Evolutionary conservation across 345 rosid species (phyloP).

Genomic region (Aethionema arabicum): DNA sequence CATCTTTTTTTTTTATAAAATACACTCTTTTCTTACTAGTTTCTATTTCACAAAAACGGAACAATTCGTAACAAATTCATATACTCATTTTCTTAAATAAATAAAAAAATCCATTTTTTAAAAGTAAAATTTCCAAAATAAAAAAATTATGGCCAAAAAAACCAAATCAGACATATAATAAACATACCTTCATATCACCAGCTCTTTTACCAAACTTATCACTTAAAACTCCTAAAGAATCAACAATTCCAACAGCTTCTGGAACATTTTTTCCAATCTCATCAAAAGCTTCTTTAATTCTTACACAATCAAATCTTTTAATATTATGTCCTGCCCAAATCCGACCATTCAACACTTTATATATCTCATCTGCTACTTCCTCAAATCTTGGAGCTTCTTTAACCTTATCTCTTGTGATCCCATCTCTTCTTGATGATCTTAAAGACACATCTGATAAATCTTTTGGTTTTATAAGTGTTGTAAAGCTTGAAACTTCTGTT

Average conservation of each 20-base stretch:
- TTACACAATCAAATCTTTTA: conserved; percentile 72
- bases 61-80: too few relatives aligned
- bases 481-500: conserved; percentile 63
- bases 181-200: conserved; percentile 85
- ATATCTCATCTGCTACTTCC: conserved; percentile 71
- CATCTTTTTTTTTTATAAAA: too few relatives aligned
- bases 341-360: conserved; percentile 58
- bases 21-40: too few relatives aligned
- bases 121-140: too few relatives aligned
- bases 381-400: conserved; percentile 60
- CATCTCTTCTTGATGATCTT: conserved; percentile 58
- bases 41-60: too few relatives aligned
- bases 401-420: conserved; percentile 71
- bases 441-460: conserved; percentile 55
- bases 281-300: conserved; percentile 78
- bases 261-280: conserved; percentile 64
- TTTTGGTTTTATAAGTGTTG: conserved; percentile 68
- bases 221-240: conserved; percentile 69
- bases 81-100: too few relatives aligned
- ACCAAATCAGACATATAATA: too few relatives aligned
- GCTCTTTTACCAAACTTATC: conserved; percentile 84
- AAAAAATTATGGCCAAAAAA: too few relatives aligned
- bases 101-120: too few relatives aligned
- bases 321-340: conserved; percentile 98
- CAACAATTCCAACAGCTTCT: conserved; percentile 65